Base-by-base conservation (phyloP, 208 protist species). In the Trypanosoma vivax region DNA sequence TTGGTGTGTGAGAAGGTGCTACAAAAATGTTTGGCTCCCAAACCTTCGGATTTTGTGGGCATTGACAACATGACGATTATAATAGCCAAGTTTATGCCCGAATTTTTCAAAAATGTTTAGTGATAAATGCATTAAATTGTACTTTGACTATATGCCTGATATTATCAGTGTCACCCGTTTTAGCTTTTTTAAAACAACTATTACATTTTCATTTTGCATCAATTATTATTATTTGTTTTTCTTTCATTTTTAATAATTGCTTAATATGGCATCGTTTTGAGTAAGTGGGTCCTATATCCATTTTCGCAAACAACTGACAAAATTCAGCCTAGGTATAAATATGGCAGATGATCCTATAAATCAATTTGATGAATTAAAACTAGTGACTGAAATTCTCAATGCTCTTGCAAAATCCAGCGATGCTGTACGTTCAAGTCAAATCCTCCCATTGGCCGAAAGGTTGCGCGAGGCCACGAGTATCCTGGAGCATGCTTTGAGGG, bases 21-120 rank as follows among this genome's bases (percentile, higher is more conserved):
- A 1, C 85, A 92, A 56, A 58, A 48, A 19, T 91, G 82, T 47
- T 60, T 95, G 35, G 80, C 85, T 13, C 56, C 73, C n/a, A n/a
- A n/a, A 25, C 64, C 73, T 14, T 70, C 46, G 16, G 40, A 56
- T 30, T 52, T 43, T 6, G 39, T 54, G 7, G 71, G 71, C 14
- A 64, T 53, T 18, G 88, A 95, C 61, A 95, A 95, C 62, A 92
- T 93, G 78, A 88, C 88, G 11, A 83, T 95, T 45, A 79, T 95
- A 27, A 50, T 95, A 50, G 72, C 80, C n/a, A 60, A 90, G 42
- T 90, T 93, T 60, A 95, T 92, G 56, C 60, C 70, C 11, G 56
- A 65, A 10, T 94, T 90, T 73, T 79, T 86, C 47, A 38, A 18
- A 29, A 28, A 56, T n/a, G 14, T 18, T 45, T 59, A 9, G 18